Evolutionary conservation across 768 basidiomycete genomes (phyloP), one percentile per base, ranked within the genome.

Genomic region (Tricholoma hemisulphureum): DNA sequence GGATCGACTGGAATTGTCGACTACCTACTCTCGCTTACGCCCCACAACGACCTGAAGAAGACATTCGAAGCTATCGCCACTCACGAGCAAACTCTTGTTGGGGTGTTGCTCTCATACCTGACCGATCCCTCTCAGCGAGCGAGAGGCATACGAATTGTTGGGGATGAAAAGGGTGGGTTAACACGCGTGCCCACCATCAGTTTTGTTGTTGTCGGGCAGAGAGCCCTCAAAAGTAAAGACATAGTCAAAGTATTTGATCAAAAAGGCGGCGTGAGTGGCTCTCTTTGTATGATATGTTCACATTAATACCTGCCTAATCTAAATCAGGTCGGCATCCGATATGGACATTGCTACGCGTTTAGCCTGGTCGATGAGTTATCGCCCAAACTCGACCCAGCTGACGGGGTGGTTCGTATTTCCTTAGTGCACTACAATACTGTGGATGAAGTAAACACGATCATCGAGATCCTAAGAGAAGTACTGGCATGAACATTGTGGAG

Each of bases 381-480:
- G 16, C 87, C 88, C 7, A 83, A 82, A 59, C 58, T 88, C 45
- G 82, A 88, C 62, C 67, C 77, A 1, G 75, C 79, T 0, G 88
- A 91, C 58, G 88, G 84, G 0, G 85, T 89, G 3, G 86, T 91
- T 20, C 81, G 91, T 3, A 83, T 91, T 55, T 90, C 88, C 2
- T 68, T 92, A 24, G 88, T 90, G 21, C 91, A 92, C 63, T 90
- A 91, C 63, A 91, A 91, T 65, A 91, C 90, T 0, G 74, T 87
- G 3, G 80, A 84, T 57, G 88, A 92, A 63, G 88, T 89, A 1
- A 69, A 83, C 54, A 73, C 61, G 63, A 85, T 92, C 60, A 78
- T 90, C 28, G 71, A 71, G 0, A 70, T 85, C 48, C 66, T 89
- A 55, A 77, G 81, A 58, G 82, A 83, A 59, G 71, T 82, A 21